phyloP scores from a whole-genome alignment of 371 early-diverging fungal species.

The Mortierella sp. region DNA sequence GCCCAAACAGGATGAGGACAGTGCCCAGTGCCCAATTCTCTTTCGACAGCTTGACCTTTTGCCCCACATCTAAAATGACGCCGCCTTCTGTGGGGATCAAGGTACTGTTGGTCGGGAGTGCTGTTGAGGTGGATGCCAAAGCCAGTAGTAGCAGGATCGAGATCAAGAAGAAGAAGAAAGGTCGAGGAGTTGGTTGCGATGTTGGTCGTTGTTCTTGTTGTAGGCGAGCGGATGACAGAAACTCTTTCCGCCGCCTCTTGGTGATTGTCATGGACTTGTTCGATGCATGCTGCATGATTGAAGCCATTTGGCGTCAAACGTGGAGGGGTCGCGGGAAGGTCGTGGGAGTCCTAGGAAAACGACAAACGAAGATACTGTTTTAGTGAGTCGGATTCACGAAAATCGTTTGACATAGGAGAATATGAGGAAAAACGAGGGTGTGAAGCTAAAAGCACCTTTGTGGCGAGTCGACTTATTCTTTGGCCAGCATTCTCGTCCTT shows the following conservation, averaged over 20 bases:
- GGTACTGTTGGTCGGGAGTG: constrained; percentile 28
- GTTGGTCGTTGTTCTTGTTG: neutral
- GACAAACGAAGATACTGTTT: too few species aligned
- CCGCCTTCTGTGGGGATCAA: constrained; percentile 24
- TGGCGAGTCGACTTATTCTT: neutral
- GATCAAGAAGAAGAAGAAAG: neutral
- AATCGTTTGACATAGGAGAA: too few species aligned
- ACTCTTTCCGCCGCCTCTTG: too few species aligned
- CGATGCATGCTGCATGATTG: neutral
- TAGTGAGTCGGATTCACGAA: too few species aligned
- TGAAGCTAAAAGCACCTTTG: too few species aligned
- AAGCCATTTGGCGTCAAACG: neutral
- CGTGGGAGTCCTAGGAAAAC: neutral
- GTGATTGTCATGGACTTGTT: neutral
- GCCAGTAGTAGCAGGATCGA: constrained; percentile 12
- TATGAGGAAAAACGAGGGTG: neutral
- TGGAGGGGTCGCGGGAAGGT: neutral
- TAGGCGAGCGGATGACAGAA: too few species aligned
- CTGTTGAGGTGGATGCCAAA: neutral
- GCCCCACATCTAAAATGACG: constrained; percentile 31
- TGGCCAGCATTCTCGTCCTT: constrained; percentile 3
- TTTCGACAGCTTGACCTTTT: constrained; percentile 18
- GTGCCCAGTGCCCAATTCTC: constrained; percentile 41
- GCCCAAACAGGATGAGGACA: constrained; percentile 40
- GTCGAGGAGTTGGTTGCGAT: neutral